Percentiles rank a stretch among this genome's conserved stretches.
Conservation (phyloP, 2,329 filamentous ascomycete species). For the Chaetomium olivaceum region DNA sequence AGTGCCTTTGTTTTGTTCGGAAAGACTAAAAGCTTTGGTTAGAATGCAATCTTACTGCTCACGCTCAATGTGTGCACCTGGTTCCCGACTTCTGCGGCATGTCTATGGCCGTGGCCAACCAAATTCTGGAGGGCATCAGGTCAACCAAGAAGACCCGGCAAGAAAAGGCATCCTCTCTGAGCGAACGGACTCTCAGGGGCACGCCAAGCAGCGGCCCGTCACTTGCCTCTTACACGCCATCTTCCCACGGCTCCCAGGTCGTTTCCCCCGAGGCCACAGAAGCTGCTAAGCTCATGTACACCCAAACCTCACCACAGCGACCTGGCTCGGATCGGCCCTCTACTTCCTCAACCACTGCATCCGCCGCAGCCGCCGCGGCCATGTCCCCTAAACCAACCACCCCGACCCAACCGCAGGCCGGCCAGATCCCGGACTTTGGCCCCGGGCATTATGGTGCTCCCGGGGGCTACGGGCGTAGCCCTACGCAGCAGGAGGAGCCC, state of each 20-base stretch:
- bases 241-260: conserved; percentile 37
- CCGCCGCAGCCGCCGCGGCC: conserved; percentile 60
- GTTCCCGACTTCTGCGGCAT: conserved; percentile 99
- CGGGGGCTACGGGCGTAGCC: conserved; percentile 35
- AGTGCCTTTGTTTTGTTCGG: background rate
- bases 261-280: conserved; percentile 58
- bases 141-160: conserved; percentile 71
- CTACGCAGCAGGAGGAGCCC: conserved; percentile 39
- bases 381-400: conserved; percentile 54
- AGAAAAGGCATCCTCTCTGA: conserved; percentile 59
- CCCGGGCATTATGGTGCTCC: conserved; percentile 38
- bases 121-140: conserved; percentile 85
- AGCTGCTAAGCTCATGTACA: conserved; percentile 65
- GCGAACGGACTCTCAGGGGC: conserved; percentile 65
- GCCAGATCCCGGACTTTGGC: conserved; percentile 40
- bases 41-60: conserved; percentile 91
- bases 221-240: conserved; percentile 25
- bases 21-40: conserved; percentile 21
- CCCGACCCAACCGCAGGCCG: conserved; percentile 37
- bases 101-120: conserved; percentile 96
- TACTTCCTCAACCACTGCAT: conserved; percentile 50
- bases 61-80: conserved; percentile 88
- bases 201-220: conserved; percentile 45
- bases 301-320: conserved; percentile 54
- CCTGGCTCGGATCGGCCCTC: conserved; percentile 57